Conservation (phyloP, 306 rosid species). For the Corylus americana region DNA sequence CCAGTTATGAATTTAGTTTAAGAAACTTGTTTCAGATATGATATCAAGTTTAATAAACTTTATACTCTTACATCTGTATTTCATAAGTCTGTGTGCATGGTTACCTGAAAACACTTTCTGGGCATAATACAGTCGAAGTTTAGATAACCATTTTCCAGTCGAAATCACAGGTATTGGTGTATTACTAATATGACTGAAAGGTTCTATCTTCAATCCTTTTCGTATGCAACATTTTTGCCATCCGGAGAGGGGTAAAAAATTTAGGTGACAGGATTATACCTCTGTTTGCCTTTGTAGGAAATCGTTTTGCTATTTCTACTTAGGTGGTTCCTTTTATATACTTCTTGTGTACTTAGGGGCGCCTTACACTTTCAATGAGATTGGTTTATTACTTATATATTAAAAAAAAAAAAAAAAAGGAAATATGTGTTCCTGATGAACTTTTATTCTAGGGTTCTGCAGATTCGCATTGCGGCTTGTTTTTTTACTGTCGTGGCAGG, state of each 20-base stretch:
- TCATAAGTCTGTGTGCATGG: slow-evolving; percentile 8
- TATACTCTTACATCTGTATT: slow-evolving; percentile 6
- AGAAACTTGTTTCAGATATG: neutral
- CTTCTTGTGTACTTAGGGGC: too few relatives aligned
- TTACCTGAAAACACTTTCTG: neutral
- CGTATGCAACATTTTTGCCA: neutral
- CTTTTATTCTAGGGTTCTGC: too few relatives aligned
- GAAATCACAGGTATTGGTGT: neutral
- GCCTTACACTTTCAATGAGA: too few relatives aligned
- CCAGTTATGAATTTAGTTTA: slow-evolving; percentile 17
- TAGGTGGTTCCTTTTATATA: too few relatives aligned
- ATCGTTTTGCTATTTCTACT: too few relatives aligned
- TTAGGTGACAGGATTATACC: too few relatives aligned
- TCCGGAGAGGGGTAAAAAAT: neutral
- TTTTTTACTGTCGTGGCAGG: too few relatives aligned
- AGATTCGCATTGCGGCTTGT: too few relatives aligned
- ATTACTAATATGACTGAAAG: neutral
- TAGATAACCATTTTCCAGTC: neutral
- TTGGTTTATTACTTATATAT: too few relatives aligned
- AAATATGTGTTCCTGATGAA: too few relatives aligned
- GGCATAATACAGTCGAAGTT: neutral
- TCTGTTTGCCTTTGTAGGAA: too few relatives aligned
- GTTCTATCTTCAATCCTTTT: neutral
- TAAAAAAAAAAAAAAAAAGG: too few relatives aligned
- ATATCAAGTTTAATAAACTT: slow-evolving; percentile 13